A percentile compares a stretch with the other conserved stretches of the same genome.
phyloP scores from a whole-genome alignment of 2,329 filamentous ascomycete species.

The Coleophoma crateriformis region DNA sequence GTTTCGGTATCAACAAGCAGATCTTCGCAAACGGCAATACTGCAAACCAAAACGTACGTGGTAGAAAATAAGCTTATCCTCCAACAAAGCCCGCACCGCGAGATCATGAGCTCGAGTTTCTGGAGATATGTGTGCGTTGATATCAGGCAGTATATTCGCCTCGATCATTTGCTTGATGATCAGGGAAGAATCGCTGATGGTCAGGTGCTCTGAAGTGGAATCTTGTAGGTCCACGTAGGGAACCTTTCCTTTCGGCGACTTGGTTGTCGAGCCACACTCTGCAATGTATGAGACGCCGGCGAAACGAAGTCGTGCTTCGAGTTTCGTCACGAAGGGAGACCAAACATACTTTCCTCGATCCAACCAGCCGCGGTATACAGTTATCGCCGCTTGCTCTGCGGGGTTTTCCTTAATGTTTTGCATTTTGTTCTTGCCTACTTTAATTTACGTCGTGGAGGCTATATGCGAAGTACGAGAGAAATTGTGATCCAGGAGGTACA shows the following conservation, averaged over 20 bases:
- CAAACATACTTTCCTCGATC: conserved; percentile 33
- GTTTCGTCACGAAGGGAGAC: conserved; percentile 57
- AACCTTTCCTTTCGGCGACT: conserved; percentile 52
- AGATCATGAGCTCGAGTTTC: conserved; percentile 41
- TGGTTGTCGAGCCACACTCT: conserved; percentile 36
- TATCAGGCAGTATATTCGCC: conserved; percentile 35
- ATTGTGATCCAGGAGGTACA: too few relatives aligned
- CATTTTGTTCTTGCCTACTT: background rate
- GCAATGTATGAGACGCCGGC: conserved; percentile 39
- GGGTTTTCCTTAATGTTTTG: background rate
- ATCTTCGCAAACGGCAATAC: background rate
- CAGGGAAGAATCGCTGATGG: conserved; percentile 46
- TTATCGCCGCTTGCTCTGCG: conserved; percentile 18
- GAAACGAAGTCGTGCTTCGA: conserved; percentile 56
- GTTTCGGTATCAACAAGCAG: background rate
- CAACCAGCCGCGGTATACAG: conserved; percentile 45
- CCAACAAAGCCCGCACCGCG: conserved; percentile 46
- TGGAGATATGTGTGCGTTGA: conserved; percentile 38
- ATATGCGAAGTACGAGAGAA: too few relatives aligned
- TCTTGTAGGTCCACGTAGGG: conserved; percentile 40
- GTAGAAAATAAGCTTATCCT: conserved; percentile 57
- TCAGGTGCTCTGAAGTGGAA: background rate
- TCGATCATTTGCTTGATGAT: conserved; percentile 43
- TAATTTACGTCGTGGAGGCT: background rate
- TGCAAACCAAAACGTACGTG: conserved; percentile 28